Percentiles rank a stretch among this genome's conserved stretches.
These are phyloP conservation scores for Penicillium antarcticum DNA, from an alignment of 495 filamentous ascomycete species.

Conservation along the genomic window DNA sequence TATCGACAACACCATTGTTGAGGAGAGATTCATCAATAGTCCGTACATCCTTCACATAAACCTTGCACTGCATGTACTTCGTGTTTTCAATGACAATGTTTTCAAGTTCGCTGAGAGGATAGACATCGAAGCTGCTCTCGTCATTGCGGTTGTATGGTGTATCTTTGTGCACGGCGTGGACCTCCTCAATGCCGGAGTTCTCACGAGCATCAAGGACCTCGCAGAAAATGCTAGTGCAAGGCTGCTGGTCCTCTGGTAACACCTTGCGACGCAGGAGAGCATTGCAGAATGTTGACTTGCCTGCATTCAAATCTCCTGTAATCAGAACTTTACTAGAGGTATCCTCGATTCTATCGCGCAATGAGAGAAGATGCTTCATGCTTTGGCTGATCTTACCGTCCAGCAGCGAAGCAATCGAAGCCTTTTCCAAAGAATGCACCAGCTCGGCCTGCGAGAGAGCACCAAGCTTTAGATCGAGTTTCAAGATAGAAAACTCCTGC, in stretches of 20 bases:
- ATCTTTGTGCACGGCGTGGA: conserved; percentile 88
- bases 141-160: conserved; percentile 79
- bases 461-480: conserved; percentile 89
- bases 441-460: conserved; percentile 81
- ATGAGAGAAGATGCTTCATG: conserved; percentile 79
- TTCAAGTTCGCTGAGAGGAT: conserved; percentile 70
- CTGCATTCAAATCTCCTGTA: conserved; percentile 96
- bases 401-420: conserved; percentile 80
- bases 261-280: conserved; percentile 88
- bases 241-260: conserved; percentile 93
- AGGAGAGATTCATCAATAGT: conserved; percentile 89
- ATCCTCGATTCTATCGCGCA: conserved; percentile 94
- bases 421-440: conserved; percentile 94
- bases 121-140: conserved; percentile 90
- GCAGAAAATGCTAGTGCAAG: conserved; percentile 98
- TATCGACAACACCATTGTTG: conserved; percentile 97
- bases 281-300: conserved; percentile 98
- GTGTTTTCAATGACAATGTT: conserved; percentile 84
- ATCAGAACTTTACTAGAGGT: conserved; percentile 95
- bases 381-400: conserved; percentile 93
- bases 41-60: conserved; percentile 91
- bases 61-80: conserved; percentile 89
- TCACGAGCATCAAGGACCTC: conserved; percentile 91
- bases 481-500: conserved; percentile 92
- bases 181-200: conserved; percentile 87